Base-by-base conservation (phyloP, 768 basidiomycete genomes). In the Amanita jacksonii region DNA sequence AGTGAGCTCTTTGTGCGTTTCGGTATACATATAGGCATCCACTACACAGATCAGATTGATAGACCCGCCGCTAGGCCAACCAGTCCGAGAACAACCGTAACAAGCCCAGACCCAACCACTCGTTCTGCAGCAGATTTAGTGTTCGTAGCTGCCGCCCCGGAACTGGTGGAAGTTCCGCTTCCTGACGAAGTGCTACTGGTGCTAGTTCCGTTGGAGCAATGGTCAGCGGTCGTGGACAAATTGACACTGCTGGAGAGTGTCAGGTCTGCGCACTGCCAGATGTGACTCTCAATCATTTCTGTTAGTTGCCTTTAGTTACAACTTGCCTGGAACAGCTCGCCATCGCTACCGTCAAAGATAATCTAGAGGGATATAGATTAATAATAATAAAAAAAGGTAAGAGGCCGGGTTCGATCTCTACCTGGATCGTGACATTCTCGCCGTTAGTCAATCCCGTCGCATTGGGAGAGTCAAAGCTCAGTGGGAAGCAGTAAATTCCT, bases 231-330 rank as follows among this genome's bases (percentile, higher is more conserved):
- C 25, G 70, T 62, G 1, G 78, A 69, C 24, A 77, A 62, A 13
- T 65, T 70, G 49, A 67, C 67, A 53, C 58, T 70, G 15, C 64
- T 70, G 32, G 78, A 72, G 24, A 93, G 64, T 15, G 80, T 79
- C 52, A 92, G 59, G 62, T 92, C 90, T 28, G 89, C 73, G 56
- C 88, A 92, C 83, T 90, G 54, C 12, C 9, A 18, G 16, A 44
- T 25, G 24, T 31, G 3, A 2, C 12, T 20, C 42, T 40, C 36
- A 46, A 49, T 30, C 41, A 49, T 9, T 33, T 27, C 23, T 12
- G 9, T 12, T 25, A n/a, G 16, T 37, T 8, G 33, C n/a, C 22
- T 24, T 38, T n/a, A 19, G 1, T 33, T 0, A 15, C 30, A 23
- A 55, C 61, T 33, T 53, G 75, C 84, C 69, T 89, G 85, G 62